Conservation (phyloP, 176 grass and related monocot genomes). For the Bothriochloa decipiens region DNA sequence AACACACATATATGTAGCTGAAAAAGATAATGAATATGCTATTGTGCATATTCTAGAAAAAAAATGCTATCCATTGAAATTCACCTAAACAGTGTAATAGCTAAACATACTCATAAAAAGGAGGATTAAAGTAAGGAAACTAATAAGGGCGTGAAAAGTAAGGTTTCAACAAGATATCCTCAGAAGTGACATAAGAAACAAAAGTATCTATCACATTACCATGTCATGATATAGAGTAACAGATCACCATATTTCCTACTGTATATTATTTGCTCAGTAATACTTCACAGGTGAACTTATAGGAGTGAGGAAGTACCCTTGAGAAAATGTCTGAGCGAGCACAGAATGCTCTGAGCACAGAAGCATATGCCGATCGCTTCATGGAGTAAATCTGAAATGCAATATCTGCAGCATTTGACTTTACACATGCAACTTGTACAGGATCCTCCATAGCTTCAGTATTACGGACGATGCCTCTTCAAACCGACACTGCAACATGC, state of each 20-base stretch:
- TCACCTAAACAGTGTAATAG: neutral
- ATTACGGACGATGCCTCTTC: neutral
- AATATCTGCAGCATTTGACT: slow-evolving; percentile 42
- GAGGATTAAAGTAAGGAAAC: neutral
- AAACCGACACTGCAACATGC: slow-evolving; percentile 24
- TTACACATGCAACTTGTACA: neutral
- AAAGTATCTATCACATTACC: neutral
- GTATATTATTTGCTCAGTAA: neutral
- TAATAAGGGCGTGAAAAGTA: neutral
- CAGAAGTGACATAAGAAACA: slow-evolving; percentile 5
- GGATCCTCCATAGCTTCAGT: slow-evolving; percentile 37
- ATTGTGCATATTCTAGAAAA: neutral
- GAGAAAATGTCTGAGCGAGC: slow-evolving; percentile 68
- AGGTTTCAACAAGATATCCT: slow-evolving; percentile 4
- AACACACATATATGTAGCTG: slow-evolving; percentile 1
- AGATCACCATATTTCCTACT: neutral
- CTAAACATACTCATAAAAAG: neutral
- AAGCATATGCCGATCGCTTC: slow-evolving; percentile 60
- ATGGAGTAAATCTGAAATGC: slow-evolving; percentile 67
- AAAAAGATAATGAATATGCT: slow-evolving; percentile 13
- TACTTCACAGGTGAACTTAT: slow-evolving; percentile 28
- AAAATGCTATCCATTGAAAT: neutral
- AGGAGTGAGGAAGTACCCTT: slow-evolving; percentile 45
- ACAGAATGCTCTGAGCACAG: slow-evolving; percentile 66
- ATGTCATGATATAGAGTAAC: slow-evolving; percentile 11